Percentiles rank a stretch among this genome's conserved stretches.
These are phyloP conservation scores for Boletus pseudopeckii DNA, from an alignment of 768 basidiomycete genomes.

Conservation along the genomic window DNA sequence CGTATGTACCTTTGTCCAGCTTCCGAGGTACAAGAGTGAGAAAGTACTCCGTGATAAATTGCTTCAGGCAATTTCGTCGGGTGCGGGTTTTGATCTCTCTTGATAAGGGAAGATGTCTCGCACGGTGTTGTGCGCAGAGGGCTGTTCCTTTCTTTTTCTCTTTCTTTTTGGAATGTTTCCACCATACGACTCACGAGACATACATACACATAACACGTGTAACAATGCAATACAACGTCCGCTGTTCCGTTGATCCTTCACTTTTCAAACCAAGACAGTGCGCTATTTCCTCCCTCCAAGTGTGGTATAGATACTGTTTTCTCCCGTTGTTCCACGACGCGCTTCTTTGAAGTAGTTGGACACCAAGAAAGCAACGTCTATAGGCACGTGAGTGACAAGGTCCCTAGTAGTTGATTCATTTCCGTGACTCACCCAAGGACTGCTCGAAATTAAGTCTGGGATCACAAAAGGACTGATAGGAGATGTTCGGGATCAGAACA, in stretches of 20 bases:
- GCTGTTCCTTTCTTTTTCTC: too few species aligned
- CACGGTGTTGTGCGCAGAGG: not conserved
- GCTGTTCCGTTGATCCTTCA: constrained; percentile 7
- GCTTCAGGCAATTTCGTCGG: constrained; percentile 80
- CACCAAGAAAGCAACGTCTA: constrained; percentile 83
- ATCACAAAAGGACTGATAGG: constrained; percentile 80
- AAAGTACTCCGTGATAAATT: constrained; percentile 68
- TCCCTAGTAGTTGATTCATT: not conserved
- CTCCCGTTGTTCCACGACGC: constrained; percentile 37
- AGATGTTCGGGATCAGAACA: not conserved
- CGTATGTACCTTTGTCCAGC: constrained; percentile 35
- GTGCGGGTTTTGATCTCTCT: constrained; percentile 92
- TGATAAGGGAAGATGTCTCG: constrained; percentile 30
- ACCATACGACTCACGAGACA: not conserved
- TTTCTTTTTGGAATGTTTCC: not conserved
- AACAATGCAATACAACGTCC: not conserved
- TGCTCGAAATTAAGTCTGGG: constrained; percentile 93
- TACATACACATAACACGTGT: constrained; percentile 5
- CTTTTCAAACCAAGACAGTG: not conserved
- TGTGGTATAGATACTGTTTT: constrained; percentile 27
- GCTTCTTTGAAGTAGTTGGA: constrained; percentile 78
- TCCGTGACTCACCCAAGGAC: constrained; percentile 66
- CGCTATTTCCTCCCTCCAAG: constrained; percentile 25
- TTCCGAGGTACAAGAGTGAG: constrained; percentile 69
- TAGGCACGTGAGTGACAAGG: not conserved